Conservation (phyloP, 1,284 basidiomycete genomes). For the Cryptococcus wingfieldii region DNA sequence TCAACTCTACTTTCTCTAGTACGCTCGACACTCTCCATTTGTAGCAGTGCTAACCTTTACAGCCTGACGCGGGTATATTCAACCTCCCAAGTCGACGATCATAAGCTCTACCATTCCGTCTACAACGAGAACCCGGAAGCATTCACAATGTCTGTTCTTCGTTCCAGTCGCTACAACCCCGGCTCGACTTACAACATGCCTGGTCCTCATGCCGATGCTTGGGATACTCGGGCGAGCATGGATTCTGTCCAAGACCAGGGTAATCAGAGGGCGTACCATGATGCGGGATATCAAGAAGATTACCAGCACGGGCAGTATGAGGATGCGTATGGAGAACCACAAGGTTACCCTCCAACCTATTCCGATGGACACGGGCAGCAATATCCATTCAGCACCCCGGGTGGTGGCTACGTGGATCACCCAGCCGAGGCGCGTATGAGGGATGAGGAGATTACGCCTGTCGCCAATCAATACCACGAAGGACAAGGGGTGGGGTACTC, state of each 20-base stretch:
- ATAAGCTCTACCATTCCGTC: slow-evolving; percentile 71
- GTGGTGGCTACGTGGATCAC: slow-evolving; percentile 21
- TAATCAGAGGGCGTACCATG: slow-evolving; percentile 14
- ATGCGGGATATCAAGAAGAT: slow-evolving; percentile 2
- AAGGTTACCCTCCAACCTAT: slow-evolving; percentile 9
- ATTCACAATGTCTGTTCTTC: slow-evolving; percentile 58
- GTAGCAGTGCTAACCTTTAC: slow-evolving; percentile 19
- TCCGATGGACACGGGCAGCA: background rate
- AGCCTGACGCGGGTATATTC: slow-evolving; percentile 69
- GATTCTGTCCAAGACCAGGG: slow-evolving; percentile 45
- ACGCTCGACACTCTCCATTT: slow-evolving; percentile 2
- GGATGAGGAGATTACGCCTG: slow-evolving; percentile 24
- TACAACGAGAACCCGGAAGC: slow-evolving; percentile 54
- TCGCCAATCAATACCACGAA: slow-evolving; percentile 17
- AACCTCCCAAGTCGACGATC: slow-evolving; percentile 67
- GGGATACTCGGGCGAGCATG: slow-evolving; percentile 63
- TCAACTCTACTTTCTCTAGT: slow-evolving; percentile 57
- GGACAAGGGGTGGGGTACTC: slow-evolving; percentile 16
- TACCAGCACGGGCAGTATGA: slow-evolving; percentile 12
- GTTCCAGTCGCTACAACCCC: slow-evolving; percentile 63
- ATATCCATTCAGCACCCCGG: slow-evolving; percentile 18
- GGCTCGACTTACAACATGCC: slow-evolving; percentile 30
- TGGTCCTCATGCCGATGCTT: slow-evolving; percentile 56
- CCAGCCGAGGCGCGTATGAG: slow-evolving; percentile 20
- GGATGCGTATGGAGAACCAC: slow-evolving; percentile 23